phyloP scores from a whole-genome alignment of 495 filamentous ascomycete genomes.

The Tirmania nivea region DNA sequence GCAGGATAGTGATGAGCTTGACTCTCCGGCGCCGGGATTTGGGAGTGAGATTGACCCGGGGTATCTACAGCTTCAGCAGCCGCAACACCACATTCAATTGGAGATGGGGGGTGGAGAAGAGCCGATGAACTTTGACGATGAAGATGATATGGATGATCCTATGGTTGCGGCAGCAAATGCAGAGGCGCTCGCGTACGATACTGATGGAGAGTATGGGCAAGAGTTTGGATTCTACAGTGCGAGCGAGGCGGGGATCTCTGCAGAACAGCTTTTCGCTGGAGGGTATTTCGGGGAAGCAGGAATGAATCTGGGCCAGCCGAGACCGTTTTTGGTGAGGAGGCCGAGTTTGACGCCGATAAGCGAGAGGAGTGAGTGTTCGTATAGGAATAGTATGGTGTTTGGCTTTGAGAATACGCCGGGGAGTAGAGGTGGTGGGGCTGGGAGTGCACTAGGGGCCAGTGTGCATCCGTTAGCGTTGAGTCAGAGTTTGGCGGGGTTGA shows the following conservation, averaged over 20 bases:
- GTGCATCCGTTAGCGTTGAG: background rate
- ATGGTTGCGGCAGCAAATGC: slow-evolving; percentile 93
- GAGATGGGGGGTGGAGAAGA: background rate
- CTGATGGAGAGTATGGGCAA: slow-evolving; percentile 81
- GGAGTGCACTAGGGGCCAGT: background rate
- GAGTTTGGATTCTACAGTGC: slow-evolving; percentile 92
- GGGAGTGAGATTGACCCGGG: slow-evolving; percentile 9
- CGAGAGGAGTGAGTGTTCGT: slow-evolving; percentile 86
- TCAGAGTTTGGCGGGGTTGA: background rate
- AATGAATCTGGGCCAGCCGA: slow-evolving; percentile 19
- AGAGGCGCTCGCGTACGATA: slow-evolving; percentile 74
- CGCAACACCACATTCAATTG: too few relatives aligned
- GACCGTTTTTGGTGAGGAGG: slow-evolving; percentile 51
- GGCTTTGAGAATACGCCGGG: background rate
- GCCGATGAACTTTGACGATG: slow-evolving; percentile 28
- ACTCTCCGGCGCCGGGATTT: slow-evolving; percentile 3
- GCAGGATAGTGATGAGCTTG: background rate
- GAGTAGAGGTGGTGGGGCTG: background rate
- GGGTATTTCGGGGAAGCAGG: slow-evolving; percentile 74
- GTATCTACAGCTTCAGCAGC: background rate
- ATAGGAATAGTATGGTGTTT: slow-evolving; percentile 52
- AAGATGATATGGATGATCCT: slow-evolving; percentile 52
- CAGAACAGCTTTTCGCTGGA: slow-evolving; percentile 27
- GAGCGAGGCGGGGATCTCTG: slow-evolving; percentile 4
- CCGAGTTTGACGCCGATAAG: slow-evolving; percentile 92